These are phyloP conservation scores for Fusarium verticillioides DNA, from an alignment of 2,329 filamentous ascomycete species.

Conservation along the genomic window DNA sequence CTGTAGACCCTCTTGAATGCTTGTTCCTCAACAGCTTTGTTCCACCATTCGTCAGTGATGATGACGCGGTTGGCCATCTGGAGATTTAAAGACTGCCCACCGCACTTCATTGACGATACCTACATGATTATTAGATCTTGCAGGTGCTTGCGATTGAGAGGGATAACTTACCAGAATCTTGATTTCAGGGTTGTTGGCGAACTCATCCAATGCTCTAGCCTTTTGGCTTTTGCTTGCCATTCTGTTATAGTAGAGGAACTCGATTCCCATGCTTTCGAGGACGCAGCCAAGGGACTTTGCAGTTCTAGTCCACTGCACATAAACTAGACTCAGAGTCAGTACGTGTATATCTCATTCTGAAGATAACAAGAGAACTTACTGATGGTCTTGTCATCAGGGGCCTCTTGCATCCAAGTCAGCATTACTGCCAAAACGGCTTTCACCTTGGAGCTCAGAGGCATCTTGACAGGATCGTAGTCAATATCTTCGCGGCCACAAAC, in stretches of 20 bases:
- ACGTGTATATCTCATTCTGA: too few species aligned
- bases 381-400: slow-evolving; percentile 54
- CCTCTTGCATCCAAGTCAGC: slow-evolving; percentile 46
- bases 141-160: fast-evolving
- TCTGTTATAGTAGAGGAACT: slow-evolving; percentile 54
- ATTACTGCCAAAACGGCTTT: slow-evolving; percentile 47
- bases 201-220: slow-evolving; percentile 30
- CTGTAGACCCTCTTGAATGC: slow-evolving; percentile 70
- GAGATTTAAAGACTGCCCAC: slow-evolving; percentile 55
- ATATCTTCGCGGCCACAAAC: background rate
- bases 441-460: slow-evolving; percentile 48
- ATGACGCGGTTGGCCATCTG: slow-evolving; percentile 63
- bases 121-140: slow-evolving; percentile 16
- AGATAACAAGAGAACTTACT: too few species aligned
- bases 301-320: slow-evolving; percentile 49
- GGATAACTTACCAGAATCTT: slow-evolving; percentile 51
- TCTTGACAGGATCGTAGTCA: background rate
- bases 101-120: slow-evolving; percentile 51
- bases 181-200: slow-evolving; percentile 10
- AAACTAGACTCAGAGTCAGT: too few species aligned
- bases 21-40: slow-evolving; percentile 69
- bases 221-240: slow-evolving; percentile 34
- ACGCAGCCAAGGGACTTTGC: slow-evolving; percentile 51
- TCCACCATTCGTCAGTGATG: slow-evolving; percentile 70
- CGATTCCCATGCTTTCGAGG: slow-evolving; percentile 43